Evolutionary conservation across 495 filamentous ascomycete species (phyloP).

Genomic region (Cercophora newfieldiana): DNA sequence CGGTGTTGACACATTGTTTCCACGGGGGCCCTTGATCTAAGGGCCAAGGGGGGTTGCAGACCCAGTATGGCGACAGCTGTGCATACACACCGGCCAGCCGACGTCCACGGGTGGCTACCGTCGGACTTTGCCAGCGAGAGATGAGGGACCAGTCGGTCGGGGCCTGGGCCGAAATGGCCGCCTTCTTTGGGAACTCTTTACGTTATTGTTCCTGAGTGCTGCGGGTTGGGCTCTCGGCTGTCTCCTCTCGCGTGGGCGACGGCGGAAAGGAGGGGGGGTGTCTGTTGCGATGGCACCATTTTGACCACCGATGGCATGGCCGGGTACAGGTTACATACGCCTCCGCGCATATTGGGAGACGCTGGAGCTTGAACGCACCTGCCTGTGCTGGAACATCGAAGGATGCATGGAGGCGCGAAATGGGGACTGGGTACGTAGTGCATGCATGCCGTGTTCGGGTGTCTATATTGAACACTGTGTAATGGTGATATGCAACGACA

Average conservation of each 20-base stretch:
- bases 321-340: constrained; percentile 5
- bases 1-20: neutral
- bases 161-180: neutral
- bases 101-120: neutral
- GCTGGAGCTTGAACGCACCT: neutral
- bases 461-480: neutral
- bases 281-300: constrained; percentile 2
- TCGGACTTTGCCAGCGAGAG: neutral
- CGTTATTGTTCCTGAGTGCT: neutral
- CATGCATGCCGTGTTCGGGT: neutral
- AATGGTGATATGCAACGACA: too few species aligned
- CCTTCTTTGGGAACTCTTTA: neutral
- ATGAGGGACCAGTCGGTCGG: neutral
- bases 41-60: neutral
- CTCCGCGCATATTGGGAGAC: neutral
- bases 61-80: neutral
- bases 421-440: neutral
- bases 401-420: neutral
- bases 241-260: neutral
- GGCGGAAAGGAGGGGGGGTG: neutral
- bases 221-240: neutral
- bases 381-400: neutral
- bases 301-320: neutral
- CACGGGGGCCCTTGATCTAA: neutral
- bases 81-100: neutral